These are phyloP conservation scores for Mallotus nudiflorus DNA, from an alignment of 345 rosid species.

Conservation along the genomic window DNA sequence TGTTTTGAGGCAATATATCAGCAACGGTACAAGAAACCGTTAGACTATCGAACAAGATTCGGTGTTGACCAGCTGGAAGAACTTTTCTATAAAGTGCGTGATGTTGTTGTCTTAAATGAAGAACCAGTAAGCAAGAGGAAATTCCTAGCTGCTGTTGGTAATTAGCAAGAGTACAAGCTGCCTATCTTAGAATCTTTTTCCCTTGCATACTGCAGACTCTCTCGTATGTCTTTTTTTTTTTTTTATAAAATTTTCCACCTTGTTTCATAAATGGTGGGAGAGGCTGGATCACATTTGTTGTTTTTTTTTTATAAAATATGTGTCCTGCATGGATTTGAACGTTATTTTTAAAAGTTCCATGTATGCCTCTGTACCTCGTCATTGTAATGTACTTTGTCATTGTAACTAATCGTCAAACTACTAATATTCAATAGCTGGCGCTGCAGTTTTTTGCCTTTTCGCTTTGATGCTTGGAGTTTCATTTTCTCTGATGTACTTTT, in stretches of 20 bases:
- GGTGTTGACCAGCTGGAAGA: constrained; percentile 77
- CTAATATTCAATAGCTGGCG: neutral
- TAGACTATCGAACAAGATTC: constrained; percentile 51
- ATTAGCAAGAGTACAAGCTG: constrained; percentile 26
- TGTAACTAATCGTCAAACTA: constrained; percentile 1
- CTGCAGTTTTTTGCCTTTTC: neutral
- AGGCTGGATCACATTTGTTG: constrained; percentile 13
- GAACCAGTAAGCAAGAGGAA: constrained; percentile 52
- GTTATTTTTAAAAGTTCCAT: constrained; percentile 9
- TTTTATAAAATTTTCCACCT: neutral
- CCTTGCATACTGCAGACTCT: constrained; percentile 3
- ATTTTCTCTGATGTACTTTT: neutral
- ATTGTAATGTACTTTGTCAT: neutral
- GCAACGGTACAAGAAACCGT: constrained; percentile 72
- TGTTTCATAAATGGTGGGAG: neutral
- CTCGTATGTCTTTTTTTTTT: neutral
- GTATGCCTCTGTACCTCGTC: constrained; percentile 9
- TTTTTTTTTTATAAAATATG: constrained; percentile 13
- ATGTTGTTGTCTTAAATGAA: constrained; percentile 55
- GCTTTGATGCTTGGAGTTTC: neutral
- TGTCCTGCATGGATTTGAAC: constrained; percentile 16
- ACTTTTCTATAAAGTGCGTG: constrained; percentile 61
- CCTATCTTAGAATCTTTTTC: neutral
- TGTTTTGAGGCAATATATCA: constrained; percentile 80
- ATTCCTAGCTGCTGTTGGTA: constrained; percentile 46